These are phyloP conservation scores for Astragalus membranaceus DNA, from an alignment of 306 rosid species.

Conservation along the genomic window DNA sequence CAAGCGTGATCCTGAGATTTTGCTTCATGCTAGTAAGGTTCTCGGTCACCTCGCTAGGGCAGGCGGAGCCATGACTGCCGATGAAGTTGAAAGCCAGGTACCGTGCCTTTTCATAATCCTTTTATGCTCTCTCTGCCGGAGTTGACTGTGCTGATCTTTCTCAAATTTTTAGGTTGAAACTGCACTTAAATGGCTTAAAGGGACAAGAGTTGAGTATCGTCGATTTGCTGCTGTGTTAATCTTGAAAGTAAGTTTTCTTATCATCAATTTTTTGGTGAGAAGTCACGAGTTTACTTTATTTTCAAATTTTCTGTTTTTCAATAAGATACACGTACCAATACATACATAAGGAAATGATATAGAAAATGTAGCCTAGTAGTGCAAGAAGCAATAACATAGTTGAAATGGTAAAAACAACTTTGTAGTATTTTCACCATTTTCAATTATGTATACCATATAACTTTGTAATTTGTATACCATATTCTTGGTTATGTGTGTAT, in stretches of 20 bases:
- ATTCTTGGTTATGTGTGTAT: too few relatives aligned
- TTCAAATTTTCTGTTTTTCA: too few relatives aligned
- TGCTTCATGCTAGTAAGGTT: constrained; percentile 88
- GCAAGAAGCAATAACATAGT: too few relatives aligned
- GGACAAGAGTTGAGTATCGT: constrained; percentile 84
- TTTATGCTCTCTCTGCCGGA: background rate
- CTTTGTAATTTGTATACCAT: too few relatives aligned
- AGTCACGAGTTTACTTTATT: background rate
- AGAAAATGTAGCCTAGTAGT: too few relatives aligned
- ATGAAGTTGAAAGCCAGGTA: constrained; percentile 96
- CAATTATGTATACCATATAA: too few relatives aligned
- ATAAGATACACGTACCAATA: too few relatives aligned
- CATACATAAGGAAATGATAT: too few relatives aligned
- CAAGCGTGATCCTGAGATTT: constrained; percentile 85
- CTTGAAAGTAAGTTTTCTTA: constrained; percentile 64
- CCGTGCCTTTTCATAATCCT: background rate
- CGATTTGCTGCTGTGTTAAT: constrained; percentile 92
- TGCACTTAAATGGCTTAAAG: constrained; percentile 87
- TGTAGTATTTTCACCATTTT: too few relatives aligned
- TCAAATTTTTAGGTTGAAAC: constrained; percentile 47
- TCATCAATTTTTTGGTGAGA: background rate
- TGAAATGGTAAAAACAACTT: too few relatives aligned
- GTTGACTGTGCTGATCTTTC: constrained; percentile 10
- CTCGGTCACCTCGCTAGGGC: constrained; percentile 94
- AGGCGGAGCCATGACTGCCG: constrained; percentile 98